Percentiles rank a stretch among this genome's conserved stretches.
Conservation (phyloP, 2,329 filamentous ascomycete genomes). For the Colletotrichum acutatum region DNA sequence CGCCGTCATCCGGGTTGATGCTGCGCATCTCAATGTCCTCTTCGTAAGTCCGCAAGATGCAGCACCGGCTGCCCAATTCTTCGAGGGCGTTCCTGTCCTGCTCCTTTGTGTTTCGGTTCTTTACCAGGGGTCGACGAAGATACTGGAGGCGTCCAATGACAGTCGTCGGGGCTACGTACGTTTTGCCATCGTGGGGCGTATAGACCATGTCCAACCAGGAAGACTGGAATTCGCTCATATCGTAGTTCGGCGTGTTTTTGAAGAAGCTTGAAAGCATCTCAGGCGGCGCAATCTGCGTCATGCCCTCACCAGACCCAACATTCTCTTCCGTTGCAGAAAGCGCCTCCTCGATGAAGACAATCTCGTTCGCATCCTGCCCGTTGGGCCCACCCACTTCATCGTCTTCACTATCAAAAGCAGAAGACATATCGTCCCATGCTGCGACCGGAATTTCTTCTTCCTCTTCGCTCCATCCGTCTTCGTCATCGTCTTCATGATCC, state of each 20-base stretch:
- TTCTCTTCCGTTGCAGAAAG: not conserved
- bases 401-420: conserved; percentile 34
- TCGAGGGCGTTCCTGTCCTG: conserved; percentile 19
- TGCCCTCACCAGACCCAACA: not conserved
- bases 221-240: conserved; percentile 2
- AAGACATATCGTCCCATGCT: conserved; percentile 27
- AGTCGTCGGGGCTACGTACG: conserved; percentile 20
- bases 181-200: conserved; percentile 46
- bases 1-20: conserved; percentile 31
- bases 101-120: conserved; percentile 14
- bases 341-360: conserved; percentile 13
- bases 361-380: conserved; percentile 8
- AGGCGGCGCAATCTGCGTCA: conserved; percentile 13
- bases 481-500: conserved; percentile 32
- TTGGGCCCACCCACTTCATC: conserved; percentile 19
- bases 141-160: conserved; percentile 12
- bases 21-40: conserved; percentile 60
- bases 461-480: conserved; percentile 32
- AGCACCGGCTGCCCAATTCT: conserved; percentile 39
- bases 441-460: conserved; percentile 35
- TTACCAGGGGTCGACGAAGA: conserved; percentile 9
- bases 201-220: conserved; percentile 47
- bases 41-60: conserved; percentile 60
- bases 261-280: conserved; percentile 9
- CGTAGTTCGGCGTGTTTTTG: not conserved